Percentiles rank a stretch among this genome's conserved stretches.
These are phyloP conservation scores for Tulasnella sp. DNA, from an alignment of 768 basidiomycete genomes.

Conservation along the genomic window DNA sequence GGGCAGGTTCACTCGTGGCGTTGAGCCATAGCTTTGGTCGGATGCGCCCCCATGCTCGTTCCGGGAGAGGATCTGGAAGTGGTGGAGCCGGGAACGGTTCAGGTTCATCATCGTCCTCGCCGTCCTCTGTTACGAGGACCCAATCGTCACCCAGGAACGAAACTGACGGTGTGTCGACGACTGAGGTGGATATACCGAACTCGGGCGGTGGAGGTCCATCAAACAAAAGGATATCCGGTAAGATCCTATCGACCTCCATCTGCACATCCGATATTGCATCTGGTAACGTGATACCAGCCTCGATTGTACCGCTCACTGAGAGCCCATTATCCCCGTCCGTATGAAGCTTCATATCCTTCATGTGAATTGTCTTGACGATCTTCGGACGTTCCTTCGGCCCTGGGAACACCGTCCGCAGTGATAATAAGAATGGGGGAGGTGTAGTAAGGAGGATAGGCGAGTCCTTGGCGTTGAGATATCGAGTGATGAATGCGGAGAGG, in stretches of 20 bases:
- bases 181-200: not conserved
- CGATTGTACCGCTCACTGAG: conserved; percentile 60
- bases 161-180: not conserved
- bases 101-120: not conserved
- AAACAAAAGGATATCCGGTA: conserved; percentile 69
- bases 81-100: conserved; percentile 35
- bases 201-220: conserved; percentile 46
- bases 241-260: conserved; percentile 32
- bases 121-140: not conserved
- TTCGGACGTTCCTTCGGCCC: conserved; percentile 52
- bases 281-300: conserved; percentile 56
- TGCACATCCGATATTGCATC: conserved; percentile 55
- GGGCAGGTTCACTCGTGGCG: conserved; percentile 25
- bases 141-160: not conserved
- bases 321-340: conserved; percentile 31
- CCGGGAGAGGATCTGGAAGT: conserved; percentile 56
- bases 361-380: conserved; percentile 60
- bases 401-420: conserved; percentile 48
- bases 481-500: conserved; percentile 15
- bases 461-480: conserved; percentile 35
- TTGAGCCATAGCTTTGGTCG: conserved; percentile 58
- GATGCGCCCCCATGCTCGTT: conserved; percentile 65
- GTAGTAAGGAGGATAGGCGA: conserved; percentile 31
- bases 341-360: conserved; percentile 63
- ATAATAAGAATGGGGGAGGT: conserved; percentile 38